Conservation (phyloP, 2,329 filamentous ascomycete species). For the Sphaerulina vaccinii region DNA sequence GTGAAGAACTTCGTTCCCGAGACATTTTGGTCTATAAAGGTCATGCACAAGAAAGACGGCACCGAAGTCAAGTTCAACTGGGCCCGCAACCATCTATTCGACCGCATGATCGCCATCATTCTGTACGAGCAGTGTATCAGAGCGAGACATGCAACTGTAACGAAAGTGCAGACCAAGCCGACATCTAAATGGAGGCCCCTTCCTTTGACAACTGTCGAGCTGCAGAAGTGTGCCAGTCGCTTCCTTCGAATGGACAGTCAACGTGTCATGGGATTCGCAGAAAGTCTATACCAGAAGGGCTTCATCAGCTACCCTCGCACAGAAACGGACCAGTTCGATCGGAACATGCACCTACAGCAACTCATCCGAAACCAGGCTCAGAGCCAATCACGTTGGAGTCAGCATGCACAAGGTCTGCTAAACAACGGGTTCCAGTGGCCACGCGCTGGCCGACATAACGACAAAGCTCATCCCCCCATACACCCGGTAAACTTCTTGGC, state of each 20-base stretch:
- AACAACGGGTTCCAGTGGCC: slow-evolving; percentile 78
- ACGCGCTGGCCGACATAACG: slow-evolving; percentile 80
- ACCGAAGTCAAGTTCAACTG: slow-evolving; percentile 83
- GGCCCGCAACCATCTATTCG: slow-evolving; percentile 80
- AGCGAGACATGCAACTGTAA: slow-evolving; percentile 75
- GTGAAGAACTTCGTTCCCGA: slow-evolving; percentile 94
- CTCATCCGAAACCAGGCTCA: slow-evolving; percentile 81
- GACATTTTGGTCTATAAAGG: slow-evolving; percentile 86
- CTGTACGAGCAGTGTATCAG: slow-evolving; percentile 81
- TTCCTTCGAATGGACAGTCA: slow-evolving; percentile 90
- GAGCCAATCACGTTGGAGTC: slow-evolving; percentile 69
- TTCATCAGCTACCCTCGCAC: slow-evolving; percentile 98
- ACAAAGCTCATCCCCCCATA: slow-evolving; percentile 96
- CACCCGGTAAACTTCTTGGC: slow-evolving; percentile 87
- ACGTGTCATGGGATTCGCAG: slow-evolving; percentile 81
- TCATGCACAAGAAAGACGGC: slow-evolving; percentile 73
- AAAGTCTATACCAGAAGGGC: slow-evolving; percentile 85
- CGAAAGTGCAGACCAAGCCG: slow-evolving; percentile 83
- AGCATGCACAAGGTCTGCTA: slow-evolving; percentile 72
- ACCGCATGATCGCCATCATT: slow-evolving; percentile 75
- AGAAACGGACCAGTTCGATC: slow-evolving; percentile 93
- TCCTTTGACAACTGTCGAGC: slow-evolving; percentile 89
- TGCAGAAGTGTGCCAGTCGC: slow-evolving; percentile 91
- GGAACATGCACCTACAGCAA: slow-evolving; percentile 76
- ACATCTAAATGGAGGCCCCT: slow-evolving; percentile 93